Evolutionary conservation across 2,329 filamentous ascomycete species (phyloP).

Genomic region (Escovopsis sp.): DNA sequence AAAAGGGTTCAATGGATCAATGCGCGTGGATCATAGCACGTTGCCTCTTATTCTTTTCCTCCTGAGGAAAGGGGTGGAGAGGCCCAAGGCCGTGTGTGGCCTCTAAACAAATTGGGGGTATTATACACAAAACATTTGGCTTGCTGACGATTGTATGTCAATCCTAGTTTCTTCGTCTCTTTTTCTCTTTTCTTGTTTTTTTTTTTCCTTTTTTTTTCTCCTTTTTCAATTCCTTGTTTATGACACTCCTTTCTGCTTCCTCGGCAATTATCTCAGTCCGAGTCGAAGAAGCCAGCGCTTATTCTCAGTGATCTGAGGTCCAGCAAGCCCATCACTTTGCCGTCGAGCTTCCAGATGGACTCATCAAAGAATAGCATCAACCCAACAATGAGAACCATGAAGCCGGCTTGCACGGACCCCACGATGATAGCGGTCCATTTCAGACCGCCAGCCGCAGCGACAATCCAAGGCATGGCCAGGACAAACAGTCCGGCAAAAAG

Average conservation of each 20-base stretch:
- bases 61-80: no score
- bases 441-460: slow-evolving; percentile 22
- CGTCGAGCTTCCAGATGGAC: slow-evolving; percentile 27
- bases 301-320: slow-evolving; percentile 26
- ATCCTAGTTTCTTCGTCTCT: not conserved
- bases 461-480: slow-evolving; percentile 24
- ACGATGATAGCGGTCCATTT: slow-evolving; percentile 25
- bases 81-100: no score
- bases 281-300: slow-evolving; percentile 31
- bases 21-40: not conserved
- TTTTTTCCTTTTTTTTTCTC: not conserved
- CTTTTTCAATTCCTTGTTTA: not conserved
- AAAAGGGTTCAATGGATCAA: no score
- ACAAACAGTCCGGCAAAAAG: slow-evolving; percentile 29
- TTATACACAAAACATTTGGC: no score
- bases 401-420: slow-evolving; percentile 24
- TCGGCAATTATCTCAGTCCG: slow-evolving; percentile 13
- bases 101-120: no score
- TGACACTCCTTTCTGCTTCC: not conserved
- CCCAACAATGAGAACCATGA: slow-evolving; percentile 19
- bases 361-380: slow-evolving; percentile 30
- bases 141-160: no score
- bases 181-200: not conserved
- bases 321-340: slow-evolving; percentile 31
- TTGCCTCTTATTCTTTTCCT: not conserved